Base-by-base conservation (phyloP, 2,329 filamentous ascomycete species). In the Penicillium expansum region DNA sequence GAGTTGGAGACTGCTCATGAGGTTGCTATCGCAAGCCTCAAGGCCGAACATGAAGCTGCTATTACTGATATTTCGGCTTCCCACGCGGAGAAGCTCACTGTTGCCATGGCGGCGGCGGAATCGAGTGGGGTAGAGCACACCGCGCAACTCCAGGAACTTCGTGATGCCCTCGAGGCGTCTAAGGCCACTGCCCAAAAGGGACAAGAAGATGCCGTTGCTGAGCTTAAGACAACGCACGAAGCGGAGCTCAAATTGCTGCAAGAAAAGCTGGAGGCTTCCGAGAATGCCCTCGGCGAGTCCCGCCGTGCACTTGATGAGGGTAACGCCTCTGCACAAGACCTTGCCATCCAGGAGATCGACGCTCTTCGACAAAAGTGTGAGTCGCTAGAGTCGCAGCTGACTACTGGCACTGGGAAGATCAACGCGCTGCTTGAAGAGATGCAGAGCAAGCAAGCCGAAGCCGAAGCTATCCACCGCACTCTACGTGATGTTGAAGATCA, bases 401-500 rank as follows among this genome's bases (percentile, higher is more conserved):
- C 67, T 2, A 66, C 68, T 8, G 70, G 67, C 27, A 66, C 67
- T 11, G 65, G 64, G 39, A 63, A 74, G 60, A 70, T 75, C 57
- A 67, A 73, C 56, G 62, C 70, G 32, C 62, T 75, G 24, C 65
- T 76, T 50, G 64, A 65, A 37, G 65, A 71, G 43, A 65, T 77
- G 29, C 68, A 72, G 27, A 63, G 57, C 57, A 75, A 75, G 55
- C 67, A 75, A 20, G 63, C 69, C 24, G 69, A 76, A 57, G 72
- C 73, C 1, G 70, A 73, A 42, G 66, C 67, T 10, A 64, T 79
- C 9, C 71, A 76, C 50, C 70, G 72, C 44, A 74, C 67, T 18
- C 61, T 78, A 42, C 62, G 69, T 48, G 64, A 71, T 6, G 65
- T 75, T 8, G 74, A 77, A 55, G 63, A 65, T n/a, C 69, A 75